phyloP scores from a whole-genome alignment of 148 eudicot species.

The Camellia lanceoleosa region DNA sequence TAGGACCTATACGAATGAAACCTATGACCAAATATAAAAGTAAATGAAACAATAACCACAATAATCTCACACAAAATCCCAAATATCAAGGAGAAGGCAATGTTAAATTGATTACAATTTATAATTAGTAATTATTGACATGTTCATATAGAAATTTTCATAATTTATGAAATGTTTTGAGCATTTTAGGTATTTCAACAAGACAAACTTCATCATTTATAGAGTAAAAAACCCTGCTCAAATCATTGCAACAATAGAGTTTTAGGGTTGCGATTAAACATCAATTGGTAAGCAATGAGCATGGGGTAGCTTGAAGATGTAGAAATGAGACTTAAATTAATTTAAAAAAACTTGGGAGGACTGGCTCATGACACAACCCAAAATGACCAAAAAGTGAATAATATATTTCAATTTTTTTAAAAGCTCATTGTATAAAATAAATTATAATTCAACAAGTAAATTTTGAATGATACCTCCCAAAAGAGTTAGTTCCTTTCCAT shows the following conservation, averaged over 20 bases:
- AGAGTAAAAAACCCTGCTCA: background rate
- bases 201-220: background rate
- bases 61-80: background rate
- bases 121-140: background rate
- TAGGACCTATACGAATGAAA: background rate
- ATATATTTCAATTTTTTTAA: background rate
- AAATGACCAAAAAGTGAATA: background rate
- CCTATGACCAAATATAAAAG: constrained; percentile 3
- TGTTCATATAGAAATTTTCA: background rate
- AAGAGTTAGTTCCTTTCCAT: constrained; percentile 46
- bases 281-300: background rate
- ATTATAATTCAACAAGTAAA: background rate
- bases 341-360: background rate
- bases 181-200: constrained; percentile 7
- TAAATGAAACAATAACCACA: background rate
- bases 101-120: background rate
- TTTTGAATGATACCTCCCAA: constrained; percentile 49
- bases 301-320: background rate
- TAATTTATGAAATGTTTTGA: background rate
- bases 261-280: background rate
- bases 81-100: background rate
- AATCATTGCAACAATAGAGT: too few species aligned
- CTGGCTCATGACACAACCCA: background rate
- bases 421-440: background rate
- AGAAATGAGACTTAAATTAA: background rate